Conservation (phyloP, 1,284 basidiomycete species). For the Schizopora paradoxa region DNA sequence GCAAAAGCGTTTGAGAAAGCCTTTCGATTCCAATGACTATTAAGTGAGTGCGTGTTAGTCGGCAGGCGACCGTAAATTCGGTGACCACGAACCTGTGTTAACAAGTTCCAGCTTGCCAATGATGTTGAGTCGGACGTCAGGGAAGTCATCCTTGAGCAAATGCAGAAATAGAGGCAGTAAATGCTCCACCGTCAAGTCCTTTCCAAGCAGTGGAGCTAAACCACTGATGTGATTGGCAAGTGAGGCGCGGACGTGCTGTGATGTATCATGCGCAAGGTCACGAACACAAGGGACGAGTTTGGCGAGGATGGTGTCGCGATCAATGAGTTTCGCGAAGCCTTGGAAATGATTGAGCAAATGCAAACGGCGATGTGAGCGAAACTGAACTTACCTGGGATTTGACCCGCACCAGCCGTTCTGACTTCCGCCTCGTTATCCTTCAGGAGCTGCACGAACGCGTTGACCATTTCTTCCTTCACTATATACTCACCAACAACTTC, state of each 20-base stretch:
- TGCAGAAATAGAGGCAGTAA: slow-evolving; percentile 96
- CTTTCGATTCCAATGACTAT: slow-evolving; percentile 96
- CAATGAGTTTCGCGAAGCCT: slow-evolving; percentile 95
- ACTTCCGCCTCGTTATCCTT: slow-evolving; percentile 99
- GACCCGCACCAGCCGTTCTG: slow-evolving; percentile 91
- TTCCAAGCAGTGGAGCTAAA: slow-evolving; percentile 92
- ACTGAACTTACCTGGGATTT: slow-evolving; percentile 78
- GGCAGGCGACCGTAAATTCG: background rate
- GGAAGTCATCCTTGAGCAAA: slow-evolving; percentile 97
- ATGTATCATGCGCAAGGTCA: slow-evolving; percentile 89
- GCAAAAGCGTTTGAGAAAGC: slow-evolving; percentile 91
- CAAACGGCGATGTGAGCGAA: background rate
- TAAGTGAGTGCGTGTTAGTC: slow-evolving; percentile 5
- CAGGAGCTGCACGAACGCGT: slow-evolving; percentile 89
- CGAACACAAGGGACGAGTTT: slow-evolving; percentile 95
- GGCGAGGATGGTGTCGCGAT: slow-evolving; percentile 91
- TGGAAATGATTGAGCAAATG: slow-evolving; percentile 9
- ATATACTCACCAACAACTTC: slow-evolving; percentile 89
- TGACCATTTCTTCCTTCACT: slow-evolving; percentile 91
- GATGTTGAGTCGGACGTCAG: slow-evolving; percentile 96
- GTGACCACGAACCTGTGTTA: slow-evolving; percentile 66
- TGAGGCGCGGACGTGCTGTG: slow-evolving; percentile 96
- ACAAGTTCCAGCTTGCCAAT: slow-evolving; percentile 99
- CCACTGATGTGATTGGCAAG: slow-evolving; percentile 96
- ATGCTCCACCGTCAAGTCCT: slow-evolving; percentile 94